Evolutionary conservation across 2,329 filamentous ascomycete genomes (phyloP), one percentile per base, ranked within the genome.

Genomic region (Acarospora socialis): DNA sequence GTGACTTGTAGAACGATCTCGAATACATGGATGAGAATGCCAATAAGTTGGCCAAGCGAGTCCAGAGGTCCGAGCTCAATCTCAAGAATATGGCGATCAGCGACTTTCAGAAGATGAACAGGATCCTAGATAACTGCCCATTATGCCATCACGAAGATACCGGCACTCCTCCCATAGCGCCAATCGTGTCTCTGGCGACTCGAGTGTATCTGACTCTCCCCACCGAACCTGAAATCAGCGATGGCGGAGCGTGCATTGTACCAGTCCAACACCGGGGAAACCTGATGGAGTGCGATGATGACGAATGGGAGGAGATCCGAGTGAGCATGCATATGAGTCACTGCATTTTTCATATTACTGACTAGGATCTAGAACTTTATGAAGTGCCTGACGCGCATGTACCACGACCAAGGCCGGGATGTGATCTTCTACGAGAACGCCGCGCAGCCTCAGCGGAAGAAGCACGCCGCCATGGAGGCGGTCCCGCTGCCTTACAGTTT

Each of bases 21-120:
- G 87, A 98, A 33, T 98, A 98, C 57, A 80, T 95, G 67, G 87
- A 98, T 52, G 90, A 95, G 46, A 95, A 98, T 49, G 90, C 90
- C 10, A 70, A 74, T 31, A 92, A 87, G 55, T 73, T 98, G 8
- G 86, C 87, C 17, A 78, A 76, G 47, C 76, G 81, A 16, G 79
- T 93, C 9, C 80, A 92, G 50, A 90, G 86, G 53, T 87, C 79
- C 22, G 82, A 92, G 43, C 66, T 82, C 41, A 84, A 83, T 53
- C 70, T 98, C 37, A 86, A 84, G 52, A 93, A 86, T 51, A 70
- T 73, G 32, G 84, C 92, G 3, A 81, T 98, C 40, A 66, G 66
- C 46, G 86, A 95, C 38, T 92, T 87, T 51, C 83, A 92, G 44
- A 86, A 82, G 54, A 78, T 92, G 63, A 84, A 86, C 51, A 73